Evolutionary conservation across 495 filamentous ascomycete genomes (phyloP), one percentile per base, ranked within the genome.

Genomic region (Xylaria flabelliformis): DNA sequence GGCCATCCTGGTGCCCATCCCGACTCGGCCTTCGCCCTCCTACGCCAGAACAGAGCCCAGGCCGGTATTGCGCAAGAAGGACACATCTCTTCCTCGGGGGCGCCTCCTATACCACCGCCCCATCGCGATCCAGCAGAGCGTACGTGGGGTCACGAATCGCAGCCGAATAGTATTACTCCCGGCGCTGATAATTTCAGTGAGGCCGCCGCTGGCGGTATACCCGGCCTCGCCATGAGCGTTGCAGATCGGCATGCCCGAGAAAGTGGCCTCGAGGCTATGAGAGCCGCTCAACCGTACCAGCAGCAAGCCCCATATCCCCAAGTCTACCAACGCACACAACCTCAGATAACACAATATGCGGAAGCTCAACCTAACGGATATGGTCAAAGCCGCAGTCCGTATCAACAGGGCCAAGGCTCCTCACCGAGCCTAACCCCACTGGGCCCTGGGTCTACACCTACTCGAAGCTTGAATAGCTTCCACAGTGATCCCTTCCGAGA

Each of bases 151-250:
- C 79, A 71, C 34, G 75, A 72, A 48, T 50, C 80, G 10, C 84
- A 84, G 59, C 82, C 82, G 70, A 87, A 85, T 63, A 90, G 83
- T 59, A 85, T 89, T 53, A 93, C 92, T 8, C 93, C 92, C 5
- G 92, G 91, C 12, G 86, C 88, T 48, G 93, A 94, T 80, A 94
- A 95, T 76, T 87, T 93, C 66, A 88, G 92, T 58, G 88, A 90
- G 34, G 80, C 84, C 53, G 92, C 92, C 15, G 87, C 87, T 59
- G 93, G 93, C 67, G 93, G 93, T 34, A 91, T 95, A 78, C 87
- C 91, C 21, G 92, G 91, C 34, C 90, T 95, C 68, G 92, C 93
- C 61, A 82, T 90, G 73, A 92, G 87, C 62, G 89, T 94, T 69
- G 93, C 92, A 6, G 92, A 92, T 67, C 87, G 85, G 39, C 89